Percentiles rank a stretch among this genome's conserved stretches.
phyloP scores from a whole-genome alignment of 2,329 filamentous ascomycete species.

The Lachnellula hyalina region DNA sequence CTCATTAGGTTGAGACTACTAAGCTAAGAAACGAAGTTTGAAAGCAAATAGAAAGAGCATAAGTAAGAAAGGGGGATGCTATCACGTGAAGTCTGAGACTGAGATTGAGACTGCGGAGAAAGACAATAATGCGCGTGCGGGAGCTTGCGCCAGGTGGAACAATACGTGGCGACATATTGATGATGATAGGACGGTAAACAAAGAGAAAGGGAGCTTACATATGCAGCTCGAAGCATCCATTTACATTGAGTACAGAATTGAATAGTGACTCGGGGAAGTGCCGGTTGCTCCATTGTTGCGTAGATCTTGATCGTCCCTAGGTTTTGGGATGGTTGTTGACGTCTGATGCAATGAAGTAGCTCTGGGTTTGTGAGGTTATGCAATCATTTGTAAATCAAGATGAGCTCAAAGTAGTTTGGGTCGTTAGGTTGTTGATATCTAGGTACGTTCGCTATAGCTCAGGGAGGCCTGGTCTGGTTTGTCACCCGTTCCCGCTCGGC shows the following conservation, averaged over 20 bases:
- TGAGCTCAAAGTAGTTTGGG: not conserved
- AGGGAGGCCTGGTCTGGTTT: not conserved
- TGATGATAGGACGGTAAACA: not conserved
- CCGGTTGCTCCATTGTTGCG: conserved; percentile 15
- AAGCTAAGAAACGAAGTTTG: not conserved
- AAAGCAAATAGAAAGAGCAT: not conserved
- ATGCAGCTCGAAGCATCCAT: conserved; percentile 80
- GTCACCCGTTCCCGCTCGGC: not conserved
- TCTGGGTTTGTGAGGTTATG: too few relatives aligned
- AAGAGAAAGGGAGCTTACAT: conserved; percentile 50
- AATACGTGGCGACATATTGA: conserved; percentile 1
- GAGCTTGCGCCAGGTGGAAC: not conserved
- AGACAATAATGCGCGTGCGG: not conserved
- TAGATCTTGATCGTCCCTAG: not conserved
- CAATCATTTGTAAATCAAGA: too few relatives aligned
- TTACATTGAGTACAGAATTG: conserved; percentile 91
- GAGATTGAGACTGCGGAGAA: conserved; percentile 4
- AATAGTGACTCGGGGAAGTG: conserved; percentile 74
- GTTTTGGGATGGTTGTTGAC: not conserved
- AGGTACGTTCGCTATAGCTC: not conserved
- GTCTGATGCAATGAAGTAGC: conserved; percentile 13
- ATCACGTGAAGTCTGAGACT: conserved; percentile 2
- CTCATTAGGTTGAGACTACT: not conserved
- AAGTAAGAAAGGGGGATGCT: not conserved
- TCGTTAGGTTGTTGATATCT: not conserved